Evolutionary conservation across 2,329 filamentous ascomycete genomes (phyloP).

Genomic region (Penicillium freii): DNA sequence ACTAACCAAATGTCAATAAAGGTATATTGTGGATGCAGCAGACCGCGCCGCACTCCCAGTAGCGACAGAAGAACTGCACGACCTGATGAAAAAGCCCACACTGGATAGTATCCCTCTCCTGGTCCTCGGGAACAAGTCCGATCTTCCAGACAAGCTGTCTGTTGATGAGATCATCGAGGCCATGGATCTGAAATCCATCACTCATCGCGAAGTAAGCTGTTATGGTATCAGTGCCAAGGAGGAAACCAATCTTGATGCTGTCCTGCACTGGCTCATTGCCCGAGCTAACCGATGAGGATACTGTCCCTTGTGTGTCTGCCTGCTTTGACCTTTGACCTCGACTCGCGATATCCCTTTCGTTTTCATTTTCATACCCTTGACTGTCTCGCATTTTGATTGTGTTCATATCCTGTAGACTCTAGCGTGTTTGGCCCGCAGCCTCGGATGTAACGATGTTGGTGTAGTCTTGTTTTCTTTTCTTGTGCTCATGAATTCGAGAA

Average conservation of each 20-base stretch:
- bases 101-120: constrained; percentile 88
- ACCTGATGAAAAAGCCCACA: constrained; percentile 78
- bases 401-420: constrained; percentile 25
- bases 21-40: constrained; percentile 95
- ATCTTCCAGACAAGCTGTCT: constrained; percentile 82
- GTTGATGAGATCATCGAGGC: constrained; percentile 95
- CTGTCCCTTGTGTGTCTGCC: neutral
- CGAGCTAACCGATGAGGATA: constrained; percentile 69
- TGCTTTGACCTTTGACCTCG: neutral
- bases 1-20: constrained; percentile 28
- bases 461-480: constrained; percentile 9
- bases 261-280: constrained; percentile 94
- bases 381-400: constrained; percentile 15
- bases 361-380: constrained; percentile 9
- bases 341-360: constrained; percentile 12
- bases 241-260: constrained; percentile 96
- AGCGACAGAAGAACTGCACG: constrained; percentile 88
- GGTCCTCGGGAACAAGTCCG: constrained; percentile 95
- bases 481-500: neutral
- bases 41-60: constrained; percentile 76
- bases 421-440: constrained; percentile 35
- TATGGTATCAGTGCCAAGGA: constrained; percentile 99
- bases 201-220: constrained; percentile 91
- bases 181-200: constrained; percentile 84
- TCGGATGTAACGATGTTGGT: constrained; percentile 52